Conservation (phyloP, 148 eudicot species). For the Camellia sinensis region DNA sequence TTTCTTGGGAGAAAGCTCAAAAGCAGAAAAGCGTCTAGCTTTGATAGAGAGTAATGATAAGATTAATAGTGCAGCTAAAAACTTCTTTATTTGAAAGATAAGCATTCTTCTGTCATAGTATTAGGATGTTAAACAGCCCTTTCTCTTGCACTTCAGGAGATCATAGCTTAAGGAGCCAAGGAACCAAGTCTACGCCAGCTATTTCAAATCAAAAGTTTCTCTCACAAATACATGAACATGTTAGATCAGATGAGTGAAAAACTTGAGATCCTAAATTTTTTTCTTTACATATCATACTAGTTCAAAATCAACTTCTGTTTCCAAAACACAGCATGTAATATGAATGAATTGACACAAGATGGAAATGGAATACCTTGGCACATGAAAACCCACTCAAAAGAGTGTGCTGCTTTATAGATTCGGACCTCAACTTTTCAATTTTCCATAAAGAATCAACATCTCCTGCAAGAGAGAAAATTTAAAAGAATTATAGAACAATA, state of each 20-base stretch:
- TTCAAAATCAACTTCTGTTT: background rate
- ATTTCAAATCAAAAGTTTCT: conserved; percentile 4
- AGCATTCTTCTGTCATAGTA: background rate
- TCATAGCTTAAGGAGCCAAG: background rate
- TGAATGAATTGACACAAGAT: background rate
- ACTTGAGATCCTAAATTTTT: background rate
- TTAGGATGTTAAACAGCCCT: background rate
- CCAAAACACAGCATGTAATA: background rate
- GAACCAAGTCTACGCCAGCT: conserved; percentile 7
- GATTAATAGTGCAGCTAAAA: background rate
- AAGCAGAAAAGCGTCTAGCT: background rate
- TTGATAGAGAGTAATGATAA: background rate
- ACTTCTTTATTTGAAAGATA: background rate
- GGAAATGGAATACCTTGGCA: conserved; percentile 61
- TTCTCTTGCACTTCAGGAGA: background rate
- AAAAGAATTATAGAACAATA: background rate
- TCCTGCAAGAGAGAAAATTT: conserved; percentile 41
- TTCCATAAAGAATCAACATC: conserved; percentile 75
- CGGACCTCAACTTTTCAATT: conserved; percentile 81
- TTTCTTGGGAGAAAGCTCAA: background rate
- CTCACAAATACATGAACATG: background rate
- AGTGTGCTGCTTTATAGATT: conserved; percentile 54
- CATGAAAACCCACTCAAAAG: conserved; percentile 71
- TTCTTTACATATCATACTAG: no score
- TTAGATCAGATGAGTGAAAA: background rate